A percentile compares a stretch with the other conserved stretches of the same genome.
phyloP scores from a whole-genome alignment of 768 basidiomycete species.

The Cystofilobasidium capitatum region DNA sequence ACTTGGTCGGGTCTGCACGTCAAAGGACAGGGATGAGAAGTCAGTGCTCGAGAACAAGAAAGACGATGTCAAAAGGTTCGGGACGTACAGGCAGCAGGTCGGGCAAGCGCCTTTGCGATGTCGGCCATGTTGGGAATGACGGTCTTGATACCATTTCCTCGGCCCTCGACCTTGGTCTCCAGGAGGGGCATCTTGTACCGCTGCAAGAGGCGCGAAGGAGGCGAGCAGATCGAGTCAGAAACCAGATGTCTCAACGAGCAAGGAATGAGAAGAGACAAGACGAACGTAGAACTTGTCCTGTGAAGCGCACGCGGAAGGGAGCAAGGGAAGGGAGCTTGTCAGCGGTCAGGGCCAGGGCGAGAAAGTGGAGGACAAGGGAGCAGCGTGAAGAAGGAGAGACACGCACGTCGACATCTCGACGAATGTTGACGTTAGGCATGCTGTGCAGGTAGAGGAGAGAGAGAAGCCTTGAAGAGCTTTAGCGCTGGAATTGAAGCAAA shows the following conservation, averaged over 20 bases:
- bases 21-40: background rate
- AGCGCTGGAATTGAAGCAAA: slow-evolving; percentile 12
- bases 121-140: slow-evolving; percentile 98
- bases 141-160: slow-evolving; percentile 99
- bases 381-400: background rate
- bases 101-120: slow-evolving; percentile 85
- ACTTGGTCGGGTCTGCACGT: slow-evolving; percentile 79
- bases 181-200: slow-evolving; percentile 80
- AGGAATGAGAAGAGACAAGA: background rate
- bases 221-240: slow-evolving; percentile 43
- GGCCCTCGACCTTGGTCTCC: slow-evolving; percentile 93
- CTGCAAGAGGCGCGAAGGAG: background rate
- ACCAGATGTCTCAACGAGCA: slow-evolving; percentile 51
- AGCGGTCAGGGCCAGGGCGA: too few relatives aligned
- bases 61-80: background rate
- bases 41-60: background rate
- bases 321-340: background rate
- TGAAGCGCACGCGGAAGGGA: background rate
- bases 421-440: slow-evolving; percentile 75
- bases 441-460: slow-evolving; percentile 7
- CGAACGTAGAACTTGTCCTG: slow-evolving; percentile 67
- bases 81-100: slow-evolving; percentile 64
- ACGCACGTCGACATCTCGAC: slow-evolving; percentile 72
- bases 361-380: too few relatives aligned
- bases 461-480: slow-evolving; percentile 1